Conservation (phyloP, 1,284 basidiomycete species). For the Cystobasidium slooffiae region DNA sequence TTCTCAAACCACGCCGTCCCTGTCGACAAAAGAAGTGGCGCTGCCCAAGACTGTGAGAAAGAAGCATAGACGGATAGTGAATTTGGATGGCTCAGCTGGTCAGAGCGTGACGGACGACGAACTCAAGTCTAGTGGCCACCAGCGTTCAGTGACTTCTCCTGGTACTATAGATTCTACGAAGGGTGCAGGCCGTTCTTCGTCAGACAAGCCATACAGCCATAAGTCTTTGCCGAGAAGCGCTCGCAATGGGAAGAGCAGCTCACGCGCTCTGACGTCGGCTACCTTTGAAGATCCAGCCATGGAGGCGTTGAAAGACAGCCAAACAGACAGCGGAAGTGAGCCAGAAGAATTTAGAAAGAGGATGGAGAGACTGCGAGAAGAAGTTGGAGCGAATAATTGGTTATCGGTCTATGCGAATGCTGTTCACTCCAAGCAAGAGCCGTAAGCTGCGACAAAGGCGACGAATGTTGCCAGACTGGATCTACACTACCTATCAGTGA, state of each 20-base stretch:
- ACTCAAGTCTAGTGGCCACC: neutral
- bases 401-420: constrained; percentile 32
- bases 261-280: neutral
- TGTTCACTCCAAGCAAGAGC: neutral
- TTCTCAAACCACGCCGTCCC: neutral
- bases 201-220: neutral
- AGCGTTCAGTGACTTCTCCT: neutral
- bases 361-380: constrained; percentile 77
- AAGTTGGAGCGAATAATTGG: constrained; percentile 68
- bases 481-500: too few species aligned
- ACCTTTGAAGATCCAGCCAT: constrained; percentile 2
- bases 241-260: too few species aligned
- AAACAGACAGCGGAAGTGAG: constrained; percentile 53
- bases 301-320: too few species aligned
- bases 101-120: neutral
- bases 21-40: too few species aligned
- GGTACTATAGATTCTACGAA: neutral
- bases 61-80: constrained; percentile 48
- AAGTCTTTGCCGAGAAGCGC: neutral
- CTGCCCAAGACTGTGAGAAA: constrained; percentile 11
- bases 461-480: too few species aligned
- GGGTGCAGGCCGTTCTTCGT: neutral
- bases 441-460: too few species aligned
- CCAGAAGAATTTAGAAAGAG: constrained; percentile 72
- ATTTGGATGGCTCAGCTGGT: constrained; percentile 45